Evolutionary conservation across 2,329 filamentous ascomycete genomes (phyloP), one percentile per base, ranked within the genome.

Genomic region (Didymella pinodella): DNA sequence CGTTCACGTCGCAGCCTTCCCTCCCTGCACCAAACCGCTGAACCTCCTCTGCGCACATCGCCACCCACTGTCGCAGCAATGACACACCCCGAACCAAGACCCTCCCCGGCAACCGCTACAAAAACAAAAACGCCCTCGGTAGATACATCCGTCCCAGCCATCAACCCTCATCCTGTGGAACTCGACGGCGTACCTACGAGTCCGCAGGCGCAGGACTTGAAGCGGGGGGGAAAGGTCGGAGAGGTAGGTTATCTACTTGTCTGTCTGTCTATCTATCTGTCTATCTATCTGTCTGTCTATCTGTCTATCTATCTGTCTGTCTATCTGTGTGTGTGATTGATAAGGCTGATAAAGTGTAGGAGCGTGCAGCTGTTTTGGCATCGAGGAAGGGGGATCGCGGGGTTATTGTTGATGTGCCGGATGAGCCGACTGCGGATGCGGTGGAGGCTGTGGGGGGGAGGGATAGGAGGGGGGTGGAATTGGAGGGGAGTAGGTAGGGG

Each of bases 321-420:
- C 22, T 22, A 22, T 22, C 31, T 36, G n/a, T 31, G 16, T 7
- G 18, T 25, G 25, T 3, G 18, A 28, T 4, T 16, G 11, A 12
- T 2, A 7, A n/a, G 22, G 43, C 52, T 67, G 45, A 66, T 41
- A 6, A 10, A 2, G 25, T 22, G 26, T 54, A 80, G 78, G 77
- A 76, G 61, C 70, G 79, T 31, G 74, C 73, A 2, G 69, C 73
- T 5, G 71, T 80, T 14, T 71, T 80, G 1, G 66, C 73, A 0
- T 67, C 69, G 10, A 70, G 79, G 3, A 74, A 76, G 25, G 72
- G 72, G 41, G 79, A 82, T 57, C 78, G 80, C 0, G 76, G 79
- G 22, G 80, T 83, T 1, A 71, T 83, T 43, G 79, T 81, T 5
- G 78, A 82, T 65, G 68, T 82, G 12, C 80, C 80, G 1, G 64